Base-by-base conservation (phyloP, 2,329 filamentous ascomycete species). In the Phoma sp. region DNA sequence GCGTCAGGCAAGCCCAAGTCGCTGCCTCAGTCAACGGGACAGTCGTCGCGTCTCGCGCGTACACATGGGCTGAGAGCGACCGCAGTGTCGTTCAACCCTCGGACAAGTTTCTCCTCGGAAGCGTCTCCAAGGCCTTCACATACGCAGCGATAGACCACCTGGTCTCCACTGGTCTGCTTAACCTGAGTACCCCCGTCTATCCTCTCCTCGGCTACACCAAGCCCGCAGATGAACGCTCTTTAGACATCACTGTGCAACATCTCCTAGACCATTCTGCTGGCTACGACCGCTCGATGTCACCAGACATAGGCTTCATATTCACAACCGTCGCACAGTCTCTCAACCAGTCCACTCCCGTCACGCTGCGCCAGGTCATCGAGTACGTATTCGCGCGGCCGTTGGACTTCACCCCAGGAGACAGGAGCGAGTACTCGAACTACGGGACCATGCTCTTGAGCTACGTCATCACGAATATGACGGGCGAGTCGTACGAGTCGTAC, bases 31-130 rank as follows among this genome's bases (percentile, higher is more conserved):
- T 51, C 32, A 62, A 69, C 22, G 63, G 66, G n/a, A 61, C 46
- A 10, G 22, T 63, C 17, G 17, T 67, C 15, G 58, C 57, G 8
- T 56, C 62, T 9, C 63, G 60, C 13, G 60, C 57, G 7, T 69
- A 53, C 52, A 69, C 64, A 27, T 63, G 60, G 59, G 61, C 63
- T 12, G 66, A 69, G 56, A 57, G 50, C 35, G 55, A 67, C 35
- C 61, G 57, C 19, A 49, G 62, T n/a, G 32, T 62, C 9, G 61
- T 63, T 19, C 22, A 60, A 17, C 51, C 56, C 12, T 37, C 53
- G 7, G 64, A 69, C 33, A 64, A 64, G 22, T 65, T 69, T 43
- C 64, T 68, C 17, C 60, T 68, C 10, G 64, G 51, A 6, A 69
- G 66, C 41, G 57, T 65, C 12, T 63, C 57, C 33, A 69, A 68